Evolutionary conservation across 2,329 filamentous ascomycete genomes (phyloP).

Genomic region (Incumbomyces delicatus): DNA sequence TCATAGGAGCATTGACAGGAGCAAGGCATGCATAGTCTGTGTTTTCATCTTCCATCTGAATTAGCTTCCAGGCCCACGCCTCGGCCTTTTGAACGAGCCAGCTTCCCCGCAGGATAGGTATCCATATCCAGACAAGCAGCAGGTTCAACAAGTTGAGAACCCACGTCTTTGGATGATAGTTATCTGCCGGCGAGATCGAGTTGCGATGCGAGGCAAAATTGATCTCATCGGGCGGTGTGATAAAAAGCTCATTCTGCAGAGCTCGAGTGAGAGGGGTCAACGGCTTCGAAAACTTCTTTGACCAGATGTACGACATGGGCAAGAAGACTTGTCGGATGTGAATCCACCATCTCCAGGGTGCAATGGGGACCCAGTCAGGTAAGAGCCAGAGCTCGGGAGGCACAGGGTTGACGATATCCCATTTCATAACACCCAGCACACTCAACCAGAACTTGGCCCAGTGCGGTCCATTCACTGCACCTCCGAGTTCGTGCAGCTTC

Average conservation of each 20-base stretch:
- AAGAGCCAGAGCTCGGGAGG: constrained; percentile 90
- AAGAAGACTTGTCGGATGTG: constrained; percentile 96
- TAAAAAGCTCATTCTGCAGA: constrained; percentile 72
- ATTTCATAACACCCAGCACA: constrained; percentile 69
- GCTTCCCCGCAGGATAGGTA: constrained; percentile 62
- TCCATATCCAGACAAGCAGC: constrained; percentile 68
- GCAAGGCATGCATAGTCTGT: constrained; percentile 79
- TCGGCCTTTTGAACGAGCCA: constrained; percentile 62
- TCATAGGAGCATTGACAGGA: constrained; percentile 84
- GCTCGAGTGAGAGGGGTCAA: constrained; percentile 63
- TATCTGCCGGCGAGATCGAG: constrained; percentile 66
- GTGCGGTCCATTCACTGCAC: constrained; percentile 73
- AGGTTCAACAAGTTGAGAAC: constrained; percentile 70
- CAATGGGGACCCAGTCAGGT: constrained; percentile 80
- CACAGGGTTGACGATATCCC: constrained; percentile 90
- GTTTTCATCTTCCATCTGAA: constrained; percentile 87
- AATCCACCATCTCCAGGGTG: constrained; percentile 95
- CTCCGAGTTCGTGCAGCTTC: constrained; percentile 74
- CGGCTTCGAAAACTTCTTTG: constrained; percentile 68
- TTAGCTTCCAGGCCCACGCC: constrained; percentile 68
- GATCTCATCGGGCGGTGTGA: constrained; percentile 66
- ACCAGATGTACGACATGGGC: constrained; percentile 84
- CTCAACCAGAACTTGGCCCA: constrained; percentile 98
- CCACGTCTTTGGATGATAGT: constrained; percentile 89
- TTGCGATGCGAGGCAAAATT: constrained; percentile 71